Evolutionary conservation across 2,329 filamentous ascomycete species (phyloP).

Genomic region (Colletotrichum melonis): DNA sequence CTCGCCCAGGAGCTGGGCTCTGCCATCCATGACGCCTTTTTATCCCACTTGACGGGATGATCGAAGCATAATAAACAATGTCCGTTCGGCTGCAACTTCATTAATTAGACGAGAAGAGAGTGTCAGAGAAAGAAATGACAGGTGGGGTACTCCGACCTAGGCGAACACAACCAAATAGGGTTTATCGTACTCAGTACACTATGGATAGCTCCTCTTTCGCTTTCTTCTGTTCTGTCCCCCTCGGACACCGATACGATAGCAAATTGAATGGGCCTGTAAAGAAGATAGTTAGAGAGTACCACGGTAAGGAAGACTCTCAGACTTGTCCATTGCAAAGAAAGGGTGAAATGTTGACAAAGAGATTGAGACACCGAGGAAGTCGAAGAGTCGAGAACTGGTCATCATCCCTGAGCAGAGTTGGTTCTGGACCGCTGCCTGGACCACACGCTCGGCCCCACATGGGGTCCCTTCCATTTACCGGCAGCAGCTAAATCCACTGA

Average conservation of each 20-base stretch:
- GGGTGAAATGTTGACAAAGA: not conserved
- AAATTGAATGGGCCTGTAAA: not conserved
- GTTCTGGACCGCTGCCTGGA: slow-evolving; percentile 4
- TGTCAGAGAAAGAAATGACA: slow-evolving; percentile 11
- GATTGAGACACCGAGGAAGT: not conserved
- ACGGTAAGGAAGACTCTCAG: not conserved
- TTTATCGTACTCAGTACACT: not conserved
- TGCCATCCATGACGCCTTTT: not conserved
- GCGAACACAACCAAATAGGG: not conserved
- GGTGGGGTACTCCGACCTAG: not conserved
- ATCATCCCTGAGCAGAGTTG: not conserved
- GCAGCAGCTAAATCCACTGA: not conserved
- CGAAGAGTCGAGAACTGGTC: not conserved
- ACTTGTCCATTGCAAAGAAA: not conserved
- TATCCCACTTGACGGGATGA: not conserved
- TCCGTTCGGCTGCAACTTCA: not conserved
- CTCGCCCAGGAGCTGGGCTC: not conserved
- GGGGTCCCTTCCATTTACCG: slow-evolving; percentile 8
- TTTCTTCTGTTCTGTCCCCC: not conserved
- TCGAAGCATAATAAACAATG: slow-evolving; percentile 1
- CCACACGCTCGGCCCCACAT: not conserved
- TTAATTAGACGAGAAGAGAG: not conserved
- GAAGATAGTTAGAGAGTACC: not conserved
- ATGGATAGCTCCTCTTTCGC: not conserved
- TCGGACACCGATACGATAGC: not conserved